phyloP scores from a whole-genome alignment of 495 filamentous ascomycete species.

The Annulohypoxylon maeteangense region DNA sequence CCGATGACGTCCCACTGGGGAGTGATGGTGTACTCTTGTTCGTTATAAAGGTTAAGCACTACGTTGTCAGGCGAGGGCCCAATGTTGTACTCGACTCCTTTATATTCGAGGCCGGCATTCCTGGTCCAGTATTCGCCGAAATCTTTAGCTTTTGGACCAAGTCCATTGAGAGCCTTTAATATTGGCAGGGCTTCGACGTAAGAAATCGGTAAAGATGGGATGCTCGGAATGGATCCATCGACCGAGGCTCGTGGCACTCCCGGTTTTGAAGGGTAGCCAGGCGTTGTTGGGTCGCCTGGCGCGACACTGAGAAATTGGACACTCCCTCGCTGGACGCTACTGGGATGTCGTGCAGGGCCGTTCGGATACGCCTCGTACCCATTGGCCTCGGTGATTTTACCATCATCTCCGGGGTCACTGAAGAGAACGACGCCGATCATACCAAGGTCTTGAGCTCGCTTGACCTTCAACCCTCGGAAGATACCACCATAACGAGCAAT shows the following conservation, averaged over 20 bases:
- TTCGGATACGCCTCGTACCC: slow-evolving; percentile 84
- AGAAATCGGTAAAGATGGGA: slow-evolving; percentile 93
- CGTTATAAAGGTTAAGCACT: slow-evolving; percentile 83
- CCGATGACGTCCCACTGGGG: slow-evolving; percentile 97
- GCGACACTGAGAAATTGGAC: slow-evolving; percentile 79
- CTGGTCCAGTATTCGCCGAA: slow-evolving; percentile 78
- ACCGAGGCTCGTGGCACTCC: slow-evolving; percentile 82
- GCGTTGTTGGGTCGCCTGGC: slow-evolving; percentile 80
- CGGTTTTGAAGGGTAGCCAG: slow-evolving; percentile 93
- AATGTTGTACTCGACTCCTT: slow-evolving; percentile 90
- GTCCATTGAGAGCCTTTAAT: slow-evolving; percentile 86
- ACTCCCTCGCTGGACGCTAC: slow-evolving; percentile 92
- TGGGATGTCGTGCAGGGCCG: slow-evolving; percentile 87
- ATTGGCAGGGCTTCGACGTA: slow-evolving; percentile 87
- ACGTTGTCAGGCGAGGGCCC: slow-evolving; percentile 84
- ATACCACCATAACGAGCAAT: slow-evolving; percentile 86
- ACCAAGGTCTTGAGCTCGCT: slow-evolving; percentile 89
- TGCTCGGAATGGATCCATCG: slow-evolving; percentile 75
- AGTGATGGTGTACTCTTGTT: slow-evolving; percentile 89
- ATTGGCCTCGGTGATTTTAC: slow-evolving; percentile 79
- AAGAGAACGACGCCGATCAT: slow-evolving; percentile 90
- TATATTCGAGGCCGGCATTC: slow-evolving; percentile 78
- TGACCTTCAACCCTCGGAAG: slow-evolving; percentile 92
- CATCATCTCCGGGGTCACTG: slow-evolving; percentile 90
- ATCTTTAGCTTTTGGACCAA: slow-evolving; percentile 80